Evolutionary conservation across 257 asterid species (phyloP), one percentile per base, ranked within the genome.

Genomic region (Nicotiana paniculata): DNA sequence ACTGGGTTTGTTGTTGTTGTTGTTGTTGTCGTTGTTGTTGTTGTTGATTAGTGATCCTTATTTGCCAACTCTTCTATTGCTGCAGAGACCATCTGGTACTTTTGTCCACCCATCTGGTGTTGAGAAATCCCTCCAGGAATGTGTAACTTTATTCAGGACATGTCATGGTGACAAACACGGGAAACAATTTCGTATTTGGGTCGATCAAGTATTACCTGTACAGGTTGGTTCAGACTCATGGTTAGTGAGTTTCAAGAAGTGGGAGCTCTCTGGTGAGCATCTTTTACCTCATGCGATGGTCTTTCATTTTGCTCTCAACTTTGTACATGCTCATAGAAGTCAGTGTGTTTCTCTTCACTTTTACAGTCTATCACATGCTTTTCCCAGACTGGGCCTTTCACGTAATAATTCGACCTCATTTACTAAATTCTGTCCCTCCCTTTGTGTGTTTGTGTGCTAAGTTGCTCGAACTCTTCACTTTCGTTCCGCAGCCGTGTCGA

Each of bases 231-330:
- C 92, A 9, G 95, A 90, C 80, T 86, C 92, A 1, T 96, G 99
- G 98, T 86, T 93, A 48, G 98, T 93, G 82, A 91, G 85, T 80
- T 94, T 92, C 88, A 96, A 93, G 97, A 96, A 90, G 80, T 96
- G 97, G 93, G 98, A 94, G 86, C 93, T 89, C 87, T 86, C 90
- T 82, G 98, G 99, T 94, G 81, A 86, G 90, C 69, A 81, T 51
- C 33, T n/a, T 28, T 74, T 55, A 26, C 88, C 79, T 24, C 17
- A 33, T 74, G 51, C 62, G 28, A 11, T 13, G 58, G 8, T 35
- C 62, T 84, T 69, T 77, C 77, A n/a, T 77, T 26, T 51, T 53
- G 21, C 63, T 55, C 82, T 48, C 17, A 1, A 9, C 26, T 68
- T 30, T 70, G 35, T 70, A 11, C 10, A 5, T 70, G 77, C 28